phyloP scores from a whole-genome alignment of 306 rosid genomes.

The Begonia loranthoides region DNA sequence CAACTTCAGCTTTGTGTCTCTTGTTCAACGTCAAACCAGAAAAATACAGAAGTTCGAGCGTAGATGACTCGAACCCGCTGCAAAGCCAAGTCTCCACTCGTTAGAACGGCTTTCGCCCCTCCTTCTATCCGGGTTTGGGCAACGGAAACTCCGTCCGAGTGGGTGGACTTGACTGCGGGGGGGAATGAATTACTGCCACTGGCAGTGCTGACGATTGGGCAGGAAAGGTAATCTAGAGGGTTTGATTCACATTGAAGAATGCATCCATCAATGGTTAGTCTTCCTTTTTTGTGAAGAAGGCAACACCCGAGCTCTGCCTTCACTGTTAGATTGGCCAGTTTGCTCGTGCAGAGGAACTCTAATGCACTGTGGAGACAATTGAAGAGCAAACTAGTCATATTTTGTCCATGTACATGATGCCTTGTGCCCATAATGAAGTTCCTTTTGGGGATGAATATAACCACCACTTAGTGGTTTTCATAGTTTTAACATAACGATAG shows the following conservation, averaged over 20 bases:
- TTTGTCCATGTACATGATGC: background rate
- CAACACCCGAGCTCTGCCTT: slow-evolving; percentile 94
- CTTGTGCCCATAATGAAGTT: background rate
- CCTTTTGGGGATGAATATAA: too few species aligned
- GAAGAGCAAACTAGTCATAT: background rate
- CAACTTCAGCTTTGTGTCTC: slow-evolving; percentile 14
- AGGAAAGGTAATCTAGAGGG: slow-evolving; percentile 77
- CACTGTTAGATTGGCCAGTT: slow-evolving; percentile 73
- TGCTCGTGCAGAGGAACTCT: slow-evolving; percentile 81
- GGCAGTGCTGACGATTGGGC: slow-evolving; percentile 79
- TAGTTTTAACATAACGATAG: too few species aligned
- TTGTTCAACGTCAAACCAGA: slow-evolving; percentile 91
- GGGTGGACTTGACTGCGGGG: slow-evolving; percentile 24
- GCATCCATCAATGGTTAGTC: slow-evolving; percentile 71
- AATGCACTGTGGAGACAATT: slow-evolving; percentile 64
- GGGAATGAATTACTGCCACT: slow-evolving; percentile 25
- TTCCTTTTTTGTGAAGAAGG: slow-evolving; percentile 86
- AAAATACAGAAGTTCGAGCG: slow-evolving; percentile 60
- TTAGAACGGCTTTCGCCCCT: slow-evolving; percentile 79
- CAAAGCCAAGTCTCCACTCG: slow-evolving; percentile 62
- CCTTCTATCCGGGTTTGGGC: slow-evolving; percentile 95
- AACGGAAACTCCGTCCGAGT: slow-evolving; percentile 54
- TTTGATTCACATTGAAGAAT: slow-evolving; percentile 78
- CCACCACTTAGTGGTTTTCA: too few species aligned
- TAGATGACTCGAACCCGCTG: slow-evolving; percentile 90